Evolutionary conservation across 163 green algal genomes (phyloP), one percentile per base, ranked within the genome.

Genomic region (Chlorella variabilis): DNA sequence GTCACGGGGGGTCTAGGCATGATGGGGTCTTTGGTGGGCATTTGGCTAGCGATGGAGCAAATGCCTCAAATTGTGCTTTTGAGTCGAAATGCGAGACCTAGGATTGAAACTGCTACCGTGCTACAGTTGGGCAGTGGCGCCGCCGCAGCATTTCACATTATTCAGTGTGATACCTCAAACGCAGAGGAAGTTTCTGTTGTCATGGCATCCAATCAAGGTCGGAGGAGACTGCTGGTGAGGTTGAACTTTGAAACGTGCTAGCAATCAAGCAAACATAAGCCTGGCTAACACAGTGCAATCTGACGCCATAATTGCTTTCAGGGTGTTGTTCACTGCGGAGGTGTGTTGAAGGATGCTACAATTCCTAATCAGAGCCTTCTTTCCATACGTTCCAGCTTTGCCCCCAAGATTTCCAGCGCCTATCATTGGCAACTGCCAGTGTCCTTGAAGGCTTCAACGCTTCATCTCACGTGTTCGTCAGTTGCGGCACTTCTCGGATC

Each of bases 391-490:
- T n/a, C 51, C 25, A 83, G 89, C 6, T 83, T 89, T 76, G 91
- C 84, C 0, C 90, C 92, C 48, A 96, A 96, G 88, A 71, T 92
- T 17, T 69, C 62, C n/a, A 71, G 83, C 21, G 54, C 79, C 18
- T 5, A 45, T 29, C 34, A 58, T 3, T 82, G 85, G 67, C n/a
- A 56, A 9, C 31, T 27, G 13, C 71, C 61, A 29, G n/a, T 66
- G n/a, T 36, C 4, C 23, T 6, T 23, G 21, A 48, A 83, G 56
- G 83, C 88, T 0, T 23, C 90, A 38, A 38, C 77, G 2, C 29
- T 68, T 5, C 63, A 58, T 17, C 31, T 92, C 34, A 41, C 89
- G 3, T 91, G 87, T 75, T 90, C 87, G 8, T 90, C 85, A 0
- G 67, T 77, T 18, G 79, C 85, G 0, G 71, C 87, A 0, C 68